Evolutionary conservation across 2,329 filamentous ascomycete species (phyloP), one percentile per base, ranked within the genome.

Genomic region (Verticillium longisporum): DNA sequence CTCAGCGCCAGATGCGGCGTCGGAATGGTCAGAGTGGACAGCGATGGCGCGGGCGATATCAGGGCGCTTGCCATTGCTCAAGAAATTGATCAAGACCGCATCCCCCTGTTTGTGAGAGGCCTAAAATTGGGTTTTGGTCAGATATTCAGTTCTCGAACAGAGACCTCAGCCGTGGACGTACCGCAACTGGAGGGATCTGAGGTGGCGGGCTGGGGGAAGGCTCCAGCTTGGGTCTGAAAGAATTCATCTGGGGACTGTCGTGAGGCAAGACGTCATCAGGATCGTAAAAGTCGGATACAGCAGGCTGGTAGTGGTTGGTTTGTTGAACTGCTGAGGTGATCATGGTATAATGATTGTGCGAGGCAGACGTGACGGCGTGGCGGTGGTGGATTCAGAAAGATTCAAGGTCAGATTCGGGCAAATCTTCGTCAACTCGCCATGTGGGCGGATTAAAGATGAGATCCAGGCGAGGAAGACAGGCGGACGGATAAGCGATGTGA

Each of bases 41-140:
- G 80, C 82, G 61, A 85, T 88, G 69, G 75, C 71, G 65, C 75
- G 76, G 61, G 87, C 87, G 69, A 91, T 83, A 58, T 92, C 87
- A 58, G 83, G 86, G 66, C 79, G 79, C 69, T 86, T 85, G 68
- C 86, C 85, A 69, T 79, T 83, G 67, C 78, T 84, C 77, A 93
- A 81, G 72, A 81, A 79, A 61, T 78, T 75, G 64, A 94, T 81
- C 72, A 94, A 80, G 65, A 91, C 86, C 67, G 80, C 84, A 81
- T 90, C 86, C 67, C 83, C 85, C 70, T 83, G 83, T 68, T 77
- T 84, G 53, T 83, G 78, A 66, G 74, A 78, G 64, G 80, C 75
- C 82, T 84, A 85, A 68, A 71, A 77, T 65, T 74, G 75, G 79
- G 4, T 3, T 50, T 2, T 78, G 75, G 78, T 81, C 81, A 79